These are phyloP conservation scores for Podila horticola DNA, from an alignment of 192 early-diverging fungal genomes.

Conservation along the genomic window DNA sequence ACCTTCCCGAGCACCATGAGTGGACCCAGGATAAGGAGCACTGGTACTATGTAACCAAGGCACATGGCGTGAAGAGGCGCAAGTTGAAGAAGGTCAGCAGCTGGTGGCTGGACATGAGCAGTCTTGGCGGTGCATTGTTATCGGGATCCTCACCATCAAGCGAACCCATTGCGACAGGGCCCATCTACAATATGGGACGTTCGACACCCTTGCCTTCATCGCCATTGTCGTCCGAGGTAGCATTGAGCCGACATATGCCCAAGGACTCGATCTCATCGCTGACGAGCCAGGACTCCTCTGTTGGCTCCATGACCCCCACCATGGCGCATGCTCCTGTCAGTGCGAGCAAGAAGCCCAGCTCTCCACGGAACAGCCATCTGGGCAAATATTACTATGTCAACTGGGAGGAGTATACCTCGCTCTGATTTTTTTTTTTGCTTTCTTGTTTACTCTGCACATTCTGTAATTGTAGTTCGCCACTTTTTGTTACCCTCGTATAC, in stretches of 20 bases:
- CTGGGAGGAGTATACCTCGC: conserved; percentile 47
- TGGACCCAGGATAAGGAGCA: conserved; percentile 48
- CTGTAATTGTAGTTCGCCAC: no score
- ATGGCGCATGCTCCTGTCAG: not conserved
- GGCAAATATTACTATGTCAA: conserved; percentile 52
- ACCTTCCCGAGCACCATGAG: conserved; percentile 47
- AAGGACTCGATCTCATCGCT: conserved; percentile 15
- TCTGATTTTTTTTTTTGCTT: conserved; percentile 8
- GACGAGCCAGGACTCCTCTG: conserved; percentile 11
- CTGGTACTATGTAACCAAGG: conserved; percentile 51
- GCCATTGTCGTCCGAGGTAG: conserved; percentile 35
- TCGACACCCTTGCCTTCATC: conserved; percentile 13
- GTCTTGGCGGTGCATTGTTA: conserved; percentile 24
- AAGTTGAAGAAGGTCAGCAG: conserved; percentile 52
- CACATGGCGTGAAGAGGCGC: conserved; percentile 43
- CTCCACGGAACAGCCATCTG: conserved; percentile 44
- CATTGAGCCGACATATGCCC: conserved; percentile 10
- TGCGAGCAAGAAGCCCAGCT: conserved; percentile 24
- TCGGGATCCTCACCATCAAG: conserved; percentile 13
- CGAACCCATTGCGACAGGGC: conserved; percentile 42
- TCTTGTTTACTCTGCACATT: no score
- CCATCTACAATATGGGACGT: conserved; percentile 43
- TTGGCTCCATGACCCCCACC: not conserved
- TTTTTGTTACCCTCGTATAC: no score
- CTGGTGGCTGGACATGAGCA: conserved; percentile 47